These are phyloP conservation scores for Flagelloscypha sp. DNA, from an alignment of 768 basidiomycete genomes.

Conservation along the genomic window DNA sequence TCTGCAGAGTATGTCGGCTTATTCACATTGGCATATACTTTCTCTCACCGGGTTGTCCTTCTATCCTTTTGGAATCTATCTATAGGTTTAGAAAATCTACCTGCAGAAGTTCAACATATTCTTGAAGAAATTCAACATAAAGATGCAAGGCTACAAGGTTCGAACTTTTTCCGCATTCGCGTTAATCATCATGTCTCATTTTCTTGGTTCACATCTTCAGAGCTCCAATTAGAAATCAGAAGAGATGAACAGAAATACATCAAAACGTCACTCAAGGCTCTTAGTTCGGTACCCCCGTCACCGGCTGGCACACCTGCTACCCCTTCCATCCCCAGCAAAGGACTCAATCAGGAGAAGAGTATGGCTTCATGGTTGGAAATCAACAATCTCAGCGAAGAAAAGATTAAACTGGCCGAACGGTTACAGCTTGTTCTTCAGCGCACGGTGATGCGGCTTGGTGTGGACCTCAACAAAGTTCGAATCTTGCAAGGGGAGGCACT, in stretches of 20 bases:
- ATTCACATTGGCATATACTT: background rate
- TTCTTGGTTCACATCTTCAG: slow-evolving; percentile 16
- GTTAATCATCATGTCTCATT: background rate
- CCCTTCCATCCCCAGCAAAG: slow-evolving; percentile 10
- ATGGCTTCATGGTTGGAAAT: slow-evolving; percentile 39
- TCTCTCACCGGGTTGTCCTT: slow-evolving; percentile 3
- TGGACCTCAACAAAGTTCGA: slow-evolving; percentile 39
- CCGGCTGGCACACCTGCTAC: slow-evolving; percentile 22
- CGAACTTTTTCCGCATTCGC: slow-evolving; percentile 6
- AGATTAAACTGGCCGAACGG: slow-evolving; percentile 36
- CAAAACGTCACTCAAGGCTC: slow-evolving; percentile 32
- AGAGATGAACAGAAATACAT: slow-evolving; percentile 42
- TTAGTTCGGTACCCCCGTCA: slow-evolving; percentile 19
- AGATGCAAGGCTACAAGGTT: slow-evolving; percentile 37
- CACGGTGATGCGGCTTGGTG: slow-evolving; percentile 41
- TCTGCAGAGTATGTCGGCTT: slow-evolving; percentile 39
- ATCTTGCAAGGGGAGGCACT: slow-evolving; percentile 34
- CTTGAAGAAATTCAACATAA: slow-evolving; percentile 43
- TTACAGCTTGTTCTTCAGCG: slow-evolving; percentile 40
- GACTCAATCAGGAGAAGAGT: slow-evolving; percentile 25
- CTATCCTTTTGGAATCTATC: background rate
- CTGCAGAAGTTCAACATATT: slow-evolving; percentile 43
- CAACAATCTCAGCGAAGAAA: slow-evolving; percentile 35
- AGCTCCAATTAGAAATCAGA: slow-evolving; percentile 44
- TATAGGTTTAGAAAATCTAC: slow-evolving; percentile 46